Evolutionary conservation across 2,329 filamentous ascomycete genomes (phyloP).

Genomic region (Colletotrichum higginsianum): DNA sequence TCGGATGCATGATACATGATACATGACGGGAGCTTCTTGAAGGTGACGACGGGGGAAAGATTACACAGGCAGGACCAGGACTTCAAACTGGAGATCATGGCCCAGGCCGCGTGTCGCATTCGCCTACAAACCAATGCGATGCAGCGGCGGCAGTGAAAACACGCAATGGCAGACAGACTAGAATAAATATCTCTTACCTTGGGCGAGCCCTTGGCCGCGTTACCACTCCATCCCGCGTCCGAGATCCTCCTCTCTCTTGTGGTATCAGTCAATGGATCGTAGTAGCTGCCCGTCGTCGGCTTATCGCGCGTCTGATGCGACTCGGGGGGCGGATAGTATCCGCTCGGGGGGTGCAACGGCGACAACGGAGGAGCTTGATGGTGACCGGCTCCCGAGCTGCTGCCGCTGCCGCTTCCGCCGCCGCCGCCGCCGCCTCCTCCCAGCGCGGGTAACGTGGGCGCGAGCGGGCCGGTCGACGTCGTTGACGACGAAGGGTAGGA

Average conservation of each 20-base stretch:
- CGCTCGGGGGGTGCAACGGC: conserved; percentile 60
- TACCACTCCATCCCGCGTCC: conserved; percentile 60
- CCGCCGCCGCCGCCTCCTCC: background rate
- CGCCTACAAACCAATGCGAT: conserved; percentile 3
- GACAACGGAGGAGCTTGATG: conserved; percentile 52
- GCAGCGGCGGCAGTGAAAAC: background rate
- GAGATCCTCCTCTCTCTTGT: conserved; percentile 63
- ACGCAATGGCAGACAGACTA: background rate
- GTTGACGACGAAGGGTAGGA: conserved; percentile 57
- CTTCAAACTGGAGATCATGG: background rate
- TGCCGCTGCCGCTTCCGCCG: conserved; percentile 36
- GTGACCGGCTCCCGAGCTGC: conserved; percentile 43
- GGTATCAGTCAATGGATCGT: conserved; percentile 68
- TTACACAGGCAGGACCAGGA: background rate
- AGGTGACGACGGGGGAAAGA: conserved; percentile 11
- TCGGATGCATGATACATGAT: conserved; percentile 22
- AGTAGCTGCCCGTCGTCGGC: conserved; percentile 62
- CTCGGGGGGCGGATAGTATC: conserved; percentile 56
- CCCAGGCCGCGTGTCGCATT: conserved; percentile 3
- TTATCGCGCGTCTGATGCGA: conserved; percentile 56
- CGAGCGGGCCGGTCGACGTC: conserved; percentile 45
- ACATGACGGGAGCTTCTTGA: conserved; percentile 5
- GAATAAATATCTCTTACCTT: conserved; percentile 59
- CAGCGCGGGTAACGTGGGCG: conserved; percentile 40
- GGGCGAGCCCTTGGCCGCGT: conserved; percentile 59